Evolutionary conservation across 2,329 filamentous ascomycete species (phyloP).

Genomic region (Trichoderma endophyticum): DNA sequence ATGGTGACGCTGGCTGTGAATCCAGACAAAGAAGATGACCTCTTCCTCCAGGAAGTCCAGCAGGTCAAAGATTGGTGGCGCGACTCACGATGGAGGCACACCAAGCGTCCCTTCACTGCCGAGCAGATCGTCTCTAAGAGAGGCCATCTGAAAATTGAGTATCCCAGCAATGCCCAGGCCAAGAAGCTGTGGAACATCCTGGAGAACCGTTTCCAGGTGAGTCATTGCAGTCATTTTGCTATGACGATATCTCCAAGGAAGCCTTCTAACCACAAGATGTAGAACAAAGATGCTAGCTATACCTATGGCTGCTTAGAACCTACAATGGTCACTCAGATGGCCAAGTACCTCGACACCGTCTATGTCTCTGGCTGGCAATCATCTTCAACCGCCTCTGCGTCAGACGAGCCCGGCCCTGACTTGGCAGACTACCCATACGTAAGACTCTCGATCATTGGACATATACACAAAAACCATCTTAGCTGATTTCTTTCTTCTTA

Average conservation of each 20-base stretch:
- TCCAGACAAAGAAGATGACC: constrained; percentile 57
- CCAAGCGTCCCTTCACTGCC: constrained; percentile 87
- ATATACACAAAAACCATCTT: neutral
- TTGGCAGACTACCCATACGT: constrained; percentile 95
- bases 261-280: constrained; percentile 13
- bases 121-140: constrained; percentile 97
- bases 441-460: constrained; percentile 32
- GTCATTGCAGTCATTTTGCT: constrained; percentile 22
- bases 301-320: constrained; percentile 98
- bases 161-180: constrained; percentile 80
- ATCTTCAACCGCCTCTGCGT: constrained; percentile 90
- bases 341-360: constrained; percentile 96
- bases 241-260: neutral
- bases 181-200: constrained; percentile 96
- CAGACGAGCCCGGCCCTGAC: constrained; percentile 95
- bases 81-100: constrained; percentile 87
- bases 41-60: constrained; percentile 78
- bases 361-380: constrained; percentile 99
- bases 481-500: constrained; percentile 32
- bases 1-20: constrained; percentile 59
- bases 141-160: constrained; percentile 85
- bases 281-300: constrained; percentile 83
- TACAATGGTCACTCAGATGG: constrained; percentile 99
- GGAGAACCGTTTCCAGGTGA: constrained; percentile 79
- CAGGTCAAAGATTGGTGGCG: constrained; percentile 93